A percentile compares a stretch with the other conserved stretches of the same genome.
Evolutionary conservation across 108 stramenopile genomes (phyloP).

Genomic region (Conticribra weissflogii): DNA sequence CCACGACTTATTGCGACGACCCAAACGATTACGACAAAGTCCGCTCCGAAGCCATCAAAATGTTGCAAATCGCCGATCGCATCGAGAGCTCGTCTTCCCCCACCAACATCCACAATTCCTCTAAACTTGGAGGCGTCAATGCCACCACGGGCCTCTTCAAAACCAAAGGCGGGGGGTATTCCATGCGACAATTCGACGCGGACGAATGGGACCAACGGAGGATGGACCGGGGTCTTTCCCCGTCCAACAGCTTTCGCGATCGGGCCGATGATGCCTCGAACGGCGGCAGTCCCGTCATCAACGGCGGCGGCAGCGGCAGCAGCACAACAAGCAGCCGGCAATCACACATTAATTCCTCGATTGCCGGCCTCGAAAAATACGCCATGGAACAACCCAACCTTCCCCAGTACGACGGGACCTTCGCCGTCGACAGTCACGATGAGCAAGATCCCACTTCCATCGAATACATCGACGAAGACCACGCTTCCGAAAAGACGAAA

Average conservation of each 20-base stretch:
- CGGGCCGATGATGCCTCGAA: too few relatives aligned
- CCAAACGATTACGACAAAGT: slow-evolving; percentile 41
- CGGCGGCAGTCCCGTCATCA: too few relatives aligned
- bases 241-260: too few relatives aligned
- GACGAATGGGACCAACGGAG: too few relatives aligned
- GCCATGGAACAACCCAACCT: neutral
- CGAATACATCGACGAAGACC: slow-evolving; percentile 1
- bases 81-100: neutral
- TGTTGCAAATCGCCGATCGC: slow-evolving; percentile 46
- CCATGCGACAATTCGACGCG: slow-evolving; percentile 42
- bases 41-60: slow-evolving; percentile 43
- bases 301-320: too few relatives aligned
- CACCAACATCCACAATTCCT: neutral
- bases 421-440: slow-evolving; percentile 30
- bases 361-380: slow-evolving; percentile 42
- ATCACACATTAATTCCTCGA: slow-evolving; percentile 2
- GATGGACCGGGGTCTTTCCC: too few relatives aligned
- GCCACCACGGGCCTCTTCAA: slow-evolving; percentile 36
- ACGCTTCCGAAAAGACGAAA: neutral
- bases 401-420: slow-evolving; percentile 7
- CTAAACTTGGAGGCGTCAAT: neutral
- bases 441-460: slow-evolving; percentile 32
- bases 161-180: slow-evolving; percentile 39
- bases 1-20: too few relatives aligned
- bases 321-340: too few relatives aligned